Percentiles rank a stretch among this genome's conserved stretches.
phyloP scores from a whole-genome alignment of 148 eudicot genomes.

The Talinum fruticosum region DNA sequence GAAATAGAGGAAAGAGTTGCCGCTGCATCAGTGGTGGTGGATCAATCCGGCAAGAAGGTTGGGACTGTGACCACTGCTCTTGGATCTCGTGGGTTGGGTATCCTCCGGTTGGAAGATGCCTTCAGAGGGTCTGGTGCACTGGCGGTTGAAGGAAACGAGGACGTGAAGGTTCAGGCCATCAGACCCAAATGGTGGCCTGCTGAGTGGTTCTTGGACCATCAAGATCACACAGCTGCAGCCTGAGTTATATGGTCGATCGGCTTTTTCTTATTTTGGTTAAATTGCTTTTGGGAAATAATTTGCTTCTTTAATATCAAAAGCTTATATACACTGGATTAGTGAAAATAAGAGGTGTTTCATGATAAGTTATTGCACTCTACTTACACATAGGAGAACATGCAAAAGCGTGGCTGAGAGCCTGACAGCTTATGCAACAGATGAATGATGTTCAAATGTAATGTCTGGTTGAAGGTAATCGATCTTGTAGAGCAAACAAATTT shows the following conservation, averaged over 20 bases:
- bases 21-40: conserved; percentile 54
- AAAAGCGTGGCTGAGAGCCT: background rate
- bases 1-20: conserved; percentile 74
- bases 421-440: background rate
- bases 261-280: background rate
- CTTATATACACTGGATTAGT: background rate
- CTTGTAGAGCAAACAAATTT: no score
- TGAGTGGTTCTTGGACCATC: conserved; percentile 64
- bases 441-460: no score
- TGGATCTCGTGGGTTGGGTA: conserved; percentile 79
- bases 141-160: conserved; percentile 57
- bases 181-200: conserved; percentile 91
- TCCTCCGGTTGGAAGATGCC: conserved; percentile 72
- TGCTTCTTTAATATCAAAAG: conserved; percentile 13
- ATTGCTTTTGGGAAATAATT: background rate
- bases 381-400: background rate
- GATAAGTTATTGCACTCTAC: background rate
- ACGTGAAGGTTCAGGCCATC: conserved; percentile 55
- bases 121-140: conserved; percentile 44
- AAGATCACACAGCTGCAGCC: conserved; percentile 35
- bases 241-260: conserved; percentile 5
- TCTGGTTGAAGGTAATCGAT: no score
- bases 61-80: conserved; percentile 77
- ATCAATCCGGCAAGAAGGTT: conserved; percentile 57
- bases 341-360: conserved; percentile 18